Conservation (phyloP, 1,284 basidiomycete genomes). For the Ganoderma sp. region DNA sequence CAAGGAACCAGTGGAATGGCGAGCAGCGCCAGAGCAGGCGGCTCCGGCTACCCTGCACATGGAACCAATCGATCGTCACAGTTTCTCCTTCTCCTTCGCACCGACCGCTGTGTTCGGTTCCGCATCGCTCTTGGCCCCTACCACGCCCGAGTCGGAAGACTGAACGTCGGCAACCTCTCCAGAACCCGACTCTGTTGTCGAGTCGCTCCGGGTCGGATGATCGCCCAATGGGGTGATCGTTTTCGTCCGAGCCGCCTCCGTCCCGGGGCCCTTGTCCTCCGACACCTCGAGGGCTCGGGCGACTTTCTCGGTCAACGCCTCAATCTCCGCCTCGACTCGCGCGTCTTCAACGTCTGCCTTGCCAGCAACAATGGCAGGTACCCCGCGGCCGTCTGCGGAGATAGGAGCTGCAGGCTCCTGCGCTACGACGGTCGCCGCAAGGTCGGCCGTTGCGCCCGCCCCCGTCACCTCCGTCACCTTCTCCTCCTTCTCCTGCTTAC, state of each 20-base stretch:
- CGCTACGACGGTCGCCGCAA: slow-evolving; percentile 5
- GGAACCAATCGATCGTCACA: background rate
- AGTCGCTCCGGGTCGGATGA: background rate
- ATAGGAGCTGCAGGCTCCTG: background rate
- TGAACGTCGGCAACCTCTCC: background rate
- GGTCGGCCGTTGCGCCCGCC: slow-evolving; percentile 7
- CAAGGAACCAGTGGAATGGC: background rate
- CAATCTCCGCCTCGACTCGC: slow-evolving; percentile 22
- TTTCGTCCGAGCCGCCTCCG: slow-evolving; percentile 9
- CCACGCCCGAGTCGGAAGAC: too few relatives aligned
- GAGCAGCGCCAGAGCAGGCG: background rate
- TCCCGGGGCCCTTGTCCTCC: slow-evolving; percentile 4
- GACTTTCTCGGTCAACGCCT: slow-evolving; percentile 20
- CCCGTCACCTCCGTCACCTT: slow-evolving; percentile 8
- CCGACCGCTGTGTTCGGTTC: background rate
- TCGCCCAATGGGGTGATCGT: slow-evolving; percentile 11
- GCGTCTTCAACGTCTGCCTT: slow-evolving; percentile 18
- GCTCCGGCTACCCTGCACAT: background rate
- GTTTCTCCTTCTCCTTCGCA: slow-evolving; percentile 21
- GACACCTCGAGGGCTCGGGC: slow-evolving; percentile 26
- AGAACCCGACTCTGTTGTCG: background rate
- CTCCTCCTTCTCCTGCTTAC: background rate
- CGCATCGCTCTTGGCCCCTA: background rate
- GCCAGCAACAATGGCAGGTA: slow-evolving; percentile 12
- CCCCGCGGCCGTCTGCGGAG: background rate